Evolutionary conservation across 495 filamentous ascomycete genomes (phyloP).

Genomic region (Glonium stellatum): DNA sequence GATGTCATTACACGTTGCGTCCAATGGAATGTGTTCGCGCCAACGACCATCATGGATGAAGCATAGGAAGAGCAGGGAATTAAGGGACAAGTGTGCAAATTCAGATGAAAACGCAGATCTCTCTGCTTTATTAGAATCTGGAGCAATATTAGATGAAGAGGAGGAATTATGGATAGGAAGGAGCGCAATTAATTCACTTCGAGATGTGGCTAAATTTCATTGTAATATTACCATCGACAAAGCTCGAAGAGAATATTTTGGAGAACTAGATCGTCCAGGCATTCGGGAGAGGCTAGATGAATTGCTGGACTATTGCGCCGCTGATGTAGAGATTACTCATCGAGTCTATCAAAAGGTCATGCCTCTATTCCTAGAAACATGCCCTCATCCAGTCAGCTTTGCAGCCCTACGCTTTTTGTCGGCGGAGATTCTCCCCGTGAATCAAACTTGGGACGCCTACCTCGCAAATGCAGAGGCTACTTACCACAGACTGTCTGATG

Average conservation of each 20-base stretch:
- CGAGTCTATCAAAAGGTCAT: conserved; percentile 88
- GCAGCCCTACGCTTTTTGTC: conserved; percentile 87
- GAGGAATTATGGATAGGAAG: conserved; percentile 92
- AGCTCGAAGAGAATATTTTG: conserved; percentile 76
- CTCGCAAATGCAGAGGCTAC: conserved; percentile 73
- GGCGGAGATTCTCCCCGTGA: conserved; percentile 83
- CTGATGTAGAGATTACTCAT: conserved; percentile 89
- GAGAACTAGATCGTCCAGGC: conserved; percentile 65
- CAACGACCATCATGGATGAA: conserved; percentile 97
- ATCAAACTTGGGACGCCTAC: conserved; percentile 81
- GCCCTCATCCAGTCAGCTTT: conserved; percentile 96
- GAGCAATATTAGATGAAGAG: conserved; percentile 60
- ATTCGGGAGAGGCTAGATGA: conserved; percentile 65
- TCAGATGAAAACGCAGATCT: conserved; percentile 66
- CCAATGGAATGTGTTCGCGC: conserved; percentile 97
- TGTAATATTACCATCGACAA: conserved; percentile 91
- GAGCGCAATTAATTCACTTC: conserved; percentile 89
- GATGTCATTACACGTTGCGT: conserved; percentile 96
- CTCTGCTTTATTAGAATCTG: conserved; percentile 58
- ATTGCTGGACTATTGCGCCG: conserved; percentile 89
- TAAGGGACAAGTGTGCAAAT: conserved; percentile 70
- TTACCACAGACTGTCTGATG: conserved; percentile 68
- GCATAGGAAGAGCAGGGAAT: conserved; percentile 78
- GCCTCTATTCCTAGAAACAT: conserved; percentile 75
- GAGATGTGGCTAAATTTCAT: conserved; percentile 96